Base-by-base conservation (phyloP, 345 rosid genomes). In the Euphorbia tirucalli region DNA sequence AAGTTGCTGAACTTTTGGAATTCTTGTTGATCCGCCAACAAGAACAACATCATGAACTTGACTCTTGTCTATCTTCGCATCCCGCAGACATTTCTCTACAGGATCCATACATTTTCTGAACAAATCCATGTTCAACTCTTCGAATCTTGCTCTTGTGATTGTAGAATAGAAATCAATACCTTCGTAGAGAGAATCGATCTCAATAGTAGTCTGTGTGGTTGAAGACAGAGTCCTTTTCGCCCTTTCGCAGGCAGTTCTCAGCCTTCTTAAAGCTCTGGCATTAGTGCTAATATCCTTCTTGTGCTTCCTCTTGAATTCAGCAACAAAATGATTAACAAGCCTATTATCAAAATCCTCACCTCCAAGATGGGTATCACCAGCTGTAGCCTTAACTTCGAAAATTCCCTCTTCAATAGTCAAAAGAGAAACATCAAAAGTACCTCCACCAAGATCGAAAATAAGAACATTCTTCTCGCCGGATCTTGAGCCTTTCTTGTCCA, bases 111-210 rank as follows among this genome's bases (percentile, higher is more conserved):
- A 58, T 39, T 66, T 66, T 28, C 66, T 66, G n/a, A 74, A 48
- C 60, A 74, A 66, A 39, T 74, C 77, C 77, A 58, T 74, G 71
- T 66, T 74, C 66, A 74, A 10, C 16, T 74, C 77, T 28, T 74
- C 71, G 59, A 74, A 74, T 44, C 71, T 58, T 24, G 71, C 77
- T 35, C 71, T 44, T 0, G 77, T 74, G 11, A 74, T 66, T 0
- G 52, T 74, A 21, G 71, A 2, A 1, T 74, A 74, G 59, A 66
- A 74, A 39, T 74, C 77, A 58, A 66, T 74, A 10, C 77, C 77
- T 32, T 74, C 66, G 22, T 66, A 66, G 2, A 66, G 77, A 1
- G 77, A 73, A 43, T 73, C 76, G 41, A 73, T 73, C 48, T 73
- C 76, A 13, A 73, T 72, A 31, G 69, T 72, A 0, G 75, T 64